These are phyloP conservation scores for Barnettozyma siamensis DNA, from an alignment of 805 yeast species.

Conservation along the genomic window DNA sequence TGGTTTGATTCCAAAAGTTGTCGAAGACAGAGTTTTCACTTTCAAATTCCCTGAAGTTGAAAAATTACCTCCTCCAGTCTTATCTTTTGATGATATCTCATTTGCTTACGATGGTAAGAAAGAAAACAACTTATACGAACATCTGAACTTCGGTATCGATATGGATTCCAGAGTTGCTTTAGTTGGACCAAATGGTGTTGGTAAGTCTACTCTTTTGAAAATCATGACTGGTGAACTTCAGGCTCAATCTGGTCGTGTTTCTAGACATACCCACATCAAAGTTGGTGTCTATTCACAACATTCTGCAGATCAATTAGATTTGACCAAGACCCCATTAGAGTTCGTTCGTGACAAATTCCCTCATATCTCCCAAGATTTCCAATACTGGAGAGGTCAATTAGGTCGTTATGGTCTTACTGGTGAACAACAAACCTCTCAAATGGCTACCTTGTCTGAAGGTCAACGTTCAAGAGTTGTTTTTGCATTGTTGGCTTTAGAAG, in stretches of 20 bases:
- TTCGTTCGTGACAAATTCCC: constrained; percentile 94
- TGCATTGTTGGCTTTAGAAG: constrained; percentile 89
- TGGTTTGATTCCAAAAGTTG: constrained; percentile 90
- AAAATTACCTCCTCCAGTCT: constrained; percentile 97
- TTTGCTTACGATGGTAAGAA: constrained; percentile 81
- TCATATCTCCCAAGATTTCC: constrained; percentile 90
- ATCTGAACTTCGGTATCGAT: constrained; percentile 95
- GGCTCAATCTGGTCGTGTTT: constrained; percentile 92
- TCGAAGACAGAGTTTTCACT: constrained; percentile 86
- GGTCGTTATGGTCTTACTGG: constrained; percentile 99
- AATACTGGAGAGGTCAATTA: constrained; percentile 96
- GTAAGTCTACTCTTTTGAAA: constrained; percentile 93
- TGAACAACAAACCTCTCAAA: constrained; percentile 96
- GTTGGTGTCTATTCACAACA: constrained; percentile 99
- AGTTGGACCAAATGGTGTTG: constrained; percentile 99
- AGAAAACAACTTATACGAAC: constrained; percentile 84
- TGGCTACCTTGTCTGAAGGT: constrained; percentile 98
- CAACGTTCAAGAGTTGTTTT: constrained; percentile 99
- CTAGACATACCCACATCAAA: constrained; percentile 95
- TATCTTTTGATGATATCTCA: constrained; percentile 92
- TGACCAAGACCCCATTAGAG: constrained; percentile 92
- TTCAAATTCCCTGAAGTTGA: constrained; percentile 94
- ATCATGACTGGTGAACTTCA: constrained; percentile 92
- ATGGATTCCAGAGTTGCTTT: constrained; percentile 98
- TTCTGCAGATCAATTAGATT: constrained; percentile 95